A percentile compares a stretch with the other conserved stretches of the same genome.
phyloP scores from a whole-genome alignment of 192 early-diverging fungal genomes.

The Lobosporangium transversale region DNA sequence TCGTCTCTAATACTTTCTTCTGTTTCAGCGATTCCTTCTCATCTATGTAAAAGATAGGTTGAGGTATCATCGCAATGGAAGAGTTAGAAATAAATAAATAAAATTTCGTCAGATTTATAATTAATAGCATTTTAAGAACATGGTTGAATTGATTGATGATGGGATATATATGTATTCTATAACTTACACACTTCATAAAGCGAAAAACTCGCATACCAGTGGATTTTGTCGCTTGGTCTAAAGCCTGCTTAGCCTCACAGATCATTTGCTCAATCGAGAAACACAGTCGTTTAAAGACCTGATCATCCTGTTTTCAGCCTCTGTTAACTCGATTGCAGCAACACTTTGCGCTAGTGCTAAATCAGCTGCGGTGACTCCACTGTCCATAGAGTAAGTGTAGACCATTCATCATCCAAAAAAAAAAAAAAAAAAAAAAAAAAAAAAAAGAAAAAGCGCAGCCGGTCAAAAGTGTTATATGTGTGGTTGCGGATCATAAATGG shows the following conservation, averaged over 20 bases:
- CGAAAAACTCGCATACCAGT: constrained; percentile 38
- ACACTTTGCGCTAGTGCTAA: constrained; percentile 36
- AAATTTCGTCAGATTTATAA: background rate
- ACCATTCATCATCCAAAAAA: no score
- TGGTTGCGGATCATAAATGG: no score
- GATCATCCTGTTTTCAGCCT: constrained; percentile 36
- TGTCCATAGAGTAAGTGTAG: constrained; percentile 24
- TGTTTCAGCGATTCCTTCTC: constrained; percentile 16
- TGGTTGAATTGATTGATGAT: no score
- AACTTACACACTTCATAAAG: constrained; percentile 46
- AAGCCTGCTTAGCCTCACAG: constrained; percentile 30
- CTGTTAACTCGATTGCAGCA: constrained; percentile 39
- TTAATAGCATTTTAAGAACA: background rate
- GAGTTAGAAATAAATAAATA: background rate
- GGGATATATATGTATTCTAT: no score
- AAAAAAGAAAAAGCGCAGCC: no score
- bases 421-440: no score
- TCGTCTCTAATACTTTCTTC: constrained; percentile 7
- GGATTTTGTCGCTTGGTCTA: constrained; percentile 33
- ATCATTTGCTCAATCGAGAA: constrained; percentile 39
- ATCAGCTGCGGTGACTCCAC: constrained; percentile 24
- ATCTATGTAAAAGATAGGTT: background rate
- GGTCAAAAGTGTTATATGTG: no score
- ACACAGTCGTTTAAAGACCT: constrained; percentile 40
- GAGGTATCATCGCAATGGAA: background rate